phyloP scores from a whole-genome alignment of 2,329 filamentous ascomycete genomes.

The Aschersonia sp. region DNA sequence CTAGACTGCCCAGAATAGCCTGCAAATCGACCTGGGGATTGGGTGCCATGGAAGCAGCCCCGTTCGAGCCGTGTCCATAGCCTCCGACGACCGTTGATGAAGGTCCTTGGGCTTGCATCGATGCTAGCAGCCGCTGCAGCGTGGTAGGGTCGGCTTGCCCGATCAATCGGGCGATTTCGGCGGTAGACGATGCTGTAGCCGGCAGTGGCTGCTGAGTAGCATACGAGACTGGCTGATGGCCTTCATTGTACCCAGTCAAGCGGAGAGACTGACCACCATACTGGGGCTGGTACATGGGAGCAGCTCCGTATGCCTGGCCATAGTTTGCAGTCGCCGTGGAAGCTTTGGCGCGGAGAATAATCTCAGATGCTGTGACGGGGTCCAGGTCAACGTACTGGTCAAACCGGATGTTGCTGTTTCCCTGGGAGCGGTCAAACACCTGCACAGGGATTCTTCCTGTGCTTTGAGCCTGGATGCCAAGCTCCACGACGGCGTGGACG shows the following conservation, averaged over 20 bases:
- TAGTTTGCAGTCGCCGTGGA: conserved; percentile 15
- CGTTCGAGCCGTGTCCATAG: conserved; percentile 2
- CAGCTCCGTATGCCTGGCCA: conserved; percentile 14
- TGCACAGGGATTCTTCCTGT: conserved; percentile 65
- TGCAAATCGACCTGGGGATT: conserved; percentile 27
- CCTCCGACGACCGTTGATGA: conserved; percentile 1
- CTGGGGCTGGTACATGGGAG: conserved; percentile 13
- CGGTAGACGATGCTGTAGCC: conserved; percentile 14
- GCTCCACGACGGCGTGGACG: conserved; percentile 68
- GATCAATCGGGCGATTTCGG: conserved; percentile 50
- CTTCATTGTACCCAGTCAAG: conserved; percentile 9
- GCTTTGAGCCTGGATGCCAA: conserved; percentile 55
- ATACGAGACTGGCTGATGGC: conserved; percentile 16
- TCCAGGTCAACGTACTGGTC: conserved; percentile 81
- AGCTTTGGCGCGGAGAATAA: conserved; percentile 59
- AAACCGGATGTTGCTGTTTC: conserved; percentile 63
- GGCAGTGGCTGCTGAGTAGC: conserved; percentile 17
- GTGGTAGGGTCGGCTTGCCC: conserved; percentile 52
- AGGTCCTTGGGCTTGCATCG: conserved; percentile 24
- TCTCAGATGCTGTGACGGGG: conserved; percentile 61
- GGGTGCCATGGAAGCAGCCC: conserved; percentile 8
- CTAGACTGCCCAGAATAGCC: conserved; percentile 27
- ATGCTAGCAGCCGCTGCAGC: conserved; percentile 54
- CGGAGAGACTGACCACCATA: conserved; percentile 16
- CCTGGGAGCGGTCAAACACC: conserved; percentile 67